Evolutionary conservation across 1,139 yeast genomes (phyloP), one percentile per base, ranked within the genome.

Genomic region (Sugiyamaella sp.): DNA sequence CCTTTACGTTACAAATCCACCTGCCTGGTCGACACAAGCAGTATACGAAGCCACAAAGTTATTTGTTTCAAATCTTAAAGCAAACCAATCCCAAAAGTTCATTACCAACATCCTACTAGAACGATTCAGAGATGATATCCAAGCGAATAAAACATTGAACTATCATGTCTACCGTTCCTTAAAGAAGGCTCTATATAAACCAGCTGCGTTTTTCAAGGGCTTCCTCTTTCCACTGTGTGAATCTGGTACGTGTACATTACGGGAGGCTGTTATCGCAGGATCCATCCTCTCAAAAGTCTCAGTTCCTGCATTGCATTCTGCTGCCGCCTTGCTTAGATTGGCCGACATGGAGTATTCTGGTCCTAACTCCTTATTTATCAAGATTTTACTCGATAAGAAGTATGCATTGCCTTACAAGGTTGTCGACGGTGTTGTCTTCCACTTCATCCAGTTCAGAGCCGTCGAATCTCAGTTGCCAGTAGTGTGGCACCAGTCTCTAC

Each of bases 401-500:
- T 93, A 95, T 66, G 98, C 99, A 1, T 77, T 93, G 59, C 99
- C 99, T 35, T 93, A 90, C 72, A 97, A 91, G 74, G 95, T 96
- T 1, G 83, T 93, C 54, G 99, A 95, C 70, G 95, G 91, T 59
- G 79, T 89, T 60, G 99, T 95, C n/a, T 91, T 88, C 70, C 95
- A 90, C 68, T 93, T 93, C 71, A 86, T 91, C 87, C 80, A 90
- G 63, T 95, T 91, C 73, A 80, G 74, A 20, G 38, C 49, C 9
- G 73, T 71, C 33, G 72, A 69, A 37, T 75, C 81, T n/a, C 83
- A 86, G n/a, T 77, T 95, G 65, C 98, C 99, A 4, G 89, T 93
- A 12, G 93, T 93, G 42, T 93, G 99, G 98, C 98, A 95, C 69
- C 95, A 93, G 70, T 91, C 97, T 1, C 86, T 93, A 66, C 77